Evolutionary conservation across 352 stramenopile genomes (phyloP).

Genomic region (Phytophthora ohioensis): DNA sequence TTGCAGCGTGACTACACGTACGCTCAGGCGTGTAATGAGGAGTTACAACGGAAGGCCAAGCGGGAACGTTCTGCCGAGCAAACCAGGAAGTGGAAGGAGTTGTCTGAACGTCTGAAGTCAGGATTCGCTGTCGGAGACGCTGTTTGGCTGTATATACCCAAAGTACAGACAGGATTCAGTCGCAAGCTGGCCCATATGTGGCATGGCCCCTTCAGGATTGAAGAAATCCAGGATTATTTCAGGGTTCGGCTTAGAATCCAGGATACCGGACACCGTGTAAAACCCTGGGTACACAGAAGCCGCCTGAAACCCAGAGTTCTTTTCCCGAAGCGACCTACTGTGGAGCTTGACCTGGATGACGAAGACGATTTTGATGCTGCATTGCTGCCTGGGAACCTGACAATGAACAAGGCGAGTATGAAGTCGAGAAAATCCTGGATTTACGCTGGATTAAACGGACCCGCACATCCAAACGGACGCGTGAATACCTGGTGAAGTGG

Average conservation of each 20-base stretch:
- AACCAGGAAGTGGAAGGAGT: conserved; percentile 8
- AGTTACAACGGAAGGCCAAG: conserved; percentile 17
- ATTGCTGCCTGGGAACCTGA: conserved; percentile 6
- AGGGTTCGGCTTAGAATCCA: conserved; percentile 9
- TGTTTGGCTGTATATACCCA: conserved; percentile 10
- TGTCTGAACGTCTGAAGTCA: conserved; percentile 14
- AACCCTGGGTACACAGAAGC: conserved; percentile 17
- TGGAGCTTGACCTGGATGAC: conserved; percentile 6
- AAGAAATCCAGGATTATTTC: conserved; percentile 16
- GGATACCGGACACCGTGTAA: conserved; percentile 14
- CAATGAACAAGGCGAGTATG: not conserved
- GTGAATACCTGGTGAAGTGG: conserved; percentile 1
- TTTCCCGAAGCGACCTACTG: not conserved
- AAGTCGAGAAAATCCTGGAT: conserved; percentile 18
- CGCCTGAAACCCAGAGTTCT: conserved; percentile 8
- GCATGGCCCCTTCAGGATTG: conserved; percentile 15
- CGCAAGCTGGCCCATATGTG: conserved; percentile 19
- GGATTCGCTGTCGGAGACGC: conserved; percentile 3
- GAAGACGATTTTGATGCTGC: conserved; percentile 15
- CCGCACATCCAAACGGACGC: not conserved
- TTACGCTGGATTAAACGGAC: not conserved
- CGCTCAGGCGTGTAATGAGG: not conserved
- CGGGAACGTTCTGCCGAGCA: not conserved
- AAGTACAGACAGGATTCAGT: conserved; percentile 8
- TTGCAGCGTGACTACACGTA: conserved; percentile 12